Percentiles rank a stretch among this genome's conserved stretches.
phyloP scores from a whole-genome alignment of 2,329 filamentous ascomycete species.

The Claviceps africana region DNA sequence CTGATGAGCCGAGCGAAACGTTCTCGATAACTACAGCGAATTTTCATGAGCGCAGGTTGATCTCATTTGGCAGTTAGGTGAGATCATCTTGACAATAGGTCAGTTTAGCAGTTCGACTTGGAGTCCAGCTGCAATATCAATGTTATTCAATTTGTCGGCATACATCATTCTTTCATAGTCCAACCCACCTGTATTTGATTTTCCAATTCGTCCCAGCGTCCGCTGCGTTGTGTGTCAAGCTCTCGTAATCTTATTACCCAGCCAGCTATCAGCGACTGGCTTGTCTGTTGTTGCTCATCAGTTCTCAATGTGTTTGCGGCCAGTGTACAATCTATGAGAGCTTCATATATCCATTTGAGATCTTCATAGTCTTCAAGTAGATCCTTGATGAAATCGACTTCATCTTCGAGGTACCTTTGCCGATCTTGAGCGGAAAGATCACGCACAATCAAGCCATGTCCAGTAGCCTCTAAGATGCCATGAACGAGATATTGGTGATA shows the following conservation, averaged over 20 bases:
- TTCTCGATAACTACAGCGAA: constrained; percentile 5
- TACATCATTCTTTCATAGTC: not conserved
- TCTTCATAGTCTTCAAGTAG: constrained; percentile 44
- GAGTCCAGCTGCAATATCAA: not conserved
- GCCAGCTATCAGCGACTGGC: constrained; percentile 22
- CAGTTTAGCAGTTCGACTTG: not conserved
- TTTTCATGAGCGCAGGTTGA: not conserved
- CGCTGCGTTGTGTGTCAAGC: constrained; percentile 60
- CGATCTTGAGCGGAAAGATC: constrained; percentile 46
- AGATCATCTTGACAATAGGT: not conserved
- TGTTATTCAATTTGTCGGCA: not conserved
- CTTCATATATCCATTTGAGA: constrained; percentile 78
- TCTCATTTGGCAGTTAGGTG: not conserved
- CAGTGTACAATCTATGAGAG: constrained; percentile 60
- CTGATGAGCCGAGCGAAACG: not conserved
- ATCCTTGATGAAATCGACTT: constrained; percentile 61
- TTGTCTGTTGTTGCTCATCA: constrained; percentile 24
- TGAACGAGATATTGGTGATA: constrained; percentile 83
- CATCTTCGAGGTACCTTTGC: constrained; percentile 48
- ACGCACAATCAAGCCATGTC: constrained; percentile 1
- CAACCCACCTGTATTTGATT: constrained; percentile 15
- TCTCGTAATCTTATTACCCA: constrained; percentile 54
- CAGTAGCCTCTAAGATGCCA: constrained; percentile 39
- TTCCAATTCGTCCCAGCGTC: constrained; percentile 63
- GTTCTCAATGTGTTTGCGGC: constrained; percentile 23